Conservation (phyloP, 495 filamentous ascomycete species). For the Penicillium chermesinum region DNA sequence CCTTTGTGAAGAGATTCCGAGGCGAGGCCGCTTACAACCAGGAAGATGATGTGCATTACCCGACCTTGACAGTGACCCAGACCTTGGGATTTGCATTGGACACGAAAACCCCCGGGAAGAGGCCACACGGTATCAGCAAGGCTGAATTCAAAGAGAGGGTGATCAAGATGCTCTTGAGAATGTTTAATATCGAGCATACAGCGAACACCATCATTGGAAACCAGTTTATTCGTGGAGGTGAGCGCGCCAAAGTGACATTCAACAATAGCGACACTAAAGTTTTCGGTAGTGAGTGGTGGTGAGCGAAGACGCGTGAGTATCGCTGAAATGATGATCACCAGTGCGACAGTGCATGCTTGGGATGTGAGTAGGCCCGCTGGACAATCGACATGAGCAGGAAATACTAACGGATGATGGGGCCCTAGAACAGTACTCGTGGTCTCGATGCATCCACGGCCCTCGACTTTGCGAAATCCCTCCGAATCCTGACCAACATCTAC, state of each 20-base stretch:
- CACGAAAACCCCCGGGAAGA: slow-evolving; percentile 70
- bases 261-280: too few species aligned
- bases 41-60: slow-evolving; percentile 77
- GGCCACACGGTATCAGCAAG: slow-evolving; percentile 60
- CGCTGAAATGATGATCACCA: slow-evolving; percentile 61
- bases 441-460: slow-evolving; percentile 80
- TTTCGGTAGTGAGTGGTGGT: slow-evolving; percentile 58
- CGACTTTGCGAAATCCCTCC: slow-evolving; percentile 64
- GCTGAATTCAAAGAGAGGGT: slow-evolving; percentile 67
- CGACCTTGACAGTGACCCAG: slow-evolving; percentile 76
- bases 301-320: slow-evolving; percentile 64
- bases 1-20: slow-evolving; percentile 61
- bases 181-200: slow-evolving; percentile 87
- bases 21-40: slow-evolving; percentile 84
- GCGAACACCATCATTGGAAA: slow-evolving; percentile 77
- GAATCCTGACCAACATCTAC: slow-evolving; percentile 74
- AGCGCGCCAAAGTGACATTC: too few species aligned
- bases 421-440: slow-evolving; percentile 79
- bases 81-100: slow-evolving; percentile 81
- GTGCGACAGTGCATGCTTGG: slow-evolving; percentile 69
- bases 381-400: too few species aligned
- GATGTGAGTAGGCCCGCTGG: too few species aligned
- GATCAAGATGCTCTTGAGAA: slow-evolving; percentile 65
- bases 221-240: slow-evolving; percentile 63
- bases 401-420: too few species aligned